phyloP scores from a whole-genome alignment of 495 filamentous ascomycete species.

The Schizothecium vesticola region DNA sequence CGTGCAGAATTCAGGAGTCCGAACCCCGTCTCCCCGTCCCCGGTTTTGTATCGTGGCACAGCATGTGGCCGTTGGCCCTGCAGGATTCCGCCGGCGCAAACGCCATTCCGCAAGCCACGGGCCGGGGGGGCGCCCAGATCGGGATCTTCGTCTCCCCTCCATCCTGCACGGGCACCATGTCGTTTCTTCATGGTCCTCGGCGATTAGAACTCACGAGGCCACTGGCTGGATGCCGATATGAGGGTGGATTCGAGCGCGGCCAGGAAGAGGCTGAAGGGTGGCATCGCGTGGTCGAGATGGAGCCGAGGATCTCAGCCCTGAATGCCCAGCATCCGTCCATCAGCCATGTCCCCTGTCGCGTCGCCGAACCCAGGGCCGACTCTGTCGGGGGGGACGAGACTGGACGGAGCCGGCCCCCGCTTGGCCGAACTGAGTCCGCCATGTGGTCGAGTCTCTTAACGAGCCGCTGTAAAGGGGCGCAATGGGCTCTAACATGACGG shows the following conservation, averaged over 20 bases:
- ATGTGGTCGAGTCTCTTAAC: background rate
- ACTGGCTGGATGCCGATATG: background rate
- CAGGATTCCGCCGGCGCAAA: background rate
- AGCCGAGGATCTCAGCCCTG: background rate
- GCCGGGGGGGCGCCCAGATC: background rate
- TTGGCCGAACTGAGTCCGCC: background rate
- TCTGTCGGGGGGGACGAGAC: too few species aligned
- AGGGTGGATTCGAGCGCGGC: background rate
- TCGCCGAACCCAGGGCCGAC: background rate
- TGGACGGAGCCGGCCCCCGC: background rate
- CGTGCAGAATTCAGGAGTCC: background rate
- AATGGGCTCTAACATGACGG: background rate
- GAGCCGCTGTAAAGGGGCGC: background rate
- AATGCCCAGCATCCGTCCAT: background rate
- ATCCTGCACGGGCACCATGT: background rate
- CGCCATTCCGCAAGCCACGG: background rate
- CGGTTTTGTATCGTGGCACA: background rate
- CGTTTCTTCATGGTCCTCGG: background rate
- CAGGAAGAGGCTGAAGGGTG: background rate
- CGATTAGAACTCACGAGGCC: background rate
- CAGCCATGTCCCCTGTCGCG: too few species aligned
- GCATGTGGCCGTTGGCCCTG: background rate
- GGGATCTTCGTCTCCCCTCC: background rate
- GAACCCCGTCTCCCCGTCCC: background rate
- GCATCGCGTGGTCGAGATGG: background rate